Conservation (phyloP, 2,329 filamentous ascomycete genomes). For the Penicillium decumbens region DNA sequence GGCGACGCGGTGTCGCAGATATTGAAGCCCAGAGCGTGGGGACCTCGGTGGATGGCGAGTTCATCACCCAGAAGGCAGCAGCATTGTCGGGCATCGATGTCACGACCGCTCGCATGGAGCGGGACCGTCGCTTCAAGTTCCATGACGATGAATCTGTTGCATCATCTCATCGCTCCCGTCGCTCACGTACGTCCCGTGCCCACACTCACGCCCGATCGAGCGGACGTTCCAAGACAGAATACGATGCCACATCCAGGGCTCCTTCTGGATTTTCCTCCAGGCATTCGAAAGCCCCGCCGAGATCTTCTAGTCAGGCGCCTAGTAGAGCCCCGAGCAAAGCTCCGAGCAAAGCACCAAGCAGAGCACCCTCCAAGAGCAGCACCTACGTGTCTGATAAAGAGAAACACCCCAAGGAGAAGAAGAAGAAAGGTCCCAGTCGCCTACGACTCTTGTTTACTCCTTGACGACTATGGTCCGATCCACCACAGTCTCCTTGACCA, state of each 20-base stretch:
- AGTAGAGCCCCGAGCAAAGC: constrained; percentile 12
- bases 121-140: constrained; percentile 35
- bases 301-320: constrained; percentile 10
- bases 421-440: constrained; percentile 40
- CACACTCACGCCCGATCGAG: constrained; percentile 16
- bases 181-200: constrained; percentile 26
- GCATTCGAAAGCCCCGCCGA: constrained; percentile 22
- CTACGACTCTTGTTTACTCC: constrained; percentile 36
- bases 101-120: constrained; percentile 28
- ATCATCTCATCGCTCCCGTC: constrained; percentile 28
- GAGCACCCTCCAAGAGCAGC: constrained; percentile 20
- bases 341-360: constrained; percentile 8
- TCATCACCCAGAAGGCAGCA: constrained; percentile 57
- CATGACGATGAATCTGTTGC: constrained; percentile 33
- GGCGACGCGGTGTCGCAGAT: constrained; percentile 61
- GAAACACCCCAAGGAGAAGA: constrained; percentile 29
- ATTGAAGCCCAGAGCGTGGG: constrained; percentile 50
- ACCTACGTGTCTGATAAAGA: constrained; percentile 26
- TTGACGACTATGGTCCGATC: constrained; percentile 6
- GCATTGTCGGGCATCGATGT: constrained; percentile 44
- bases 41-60: constrained; percentile 62
- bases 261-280: constrained; percentile 22
- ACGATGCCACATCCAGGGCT: constrained; percentile 14
- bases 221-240: constrained; percentile 17
- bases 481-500: not conserved